Evolutionary conservation across 1,284 basidiomycete genomes (phyloP), one percentile per base, ranked within the genome.

Genomic region (Naganishia albida): DNA sequence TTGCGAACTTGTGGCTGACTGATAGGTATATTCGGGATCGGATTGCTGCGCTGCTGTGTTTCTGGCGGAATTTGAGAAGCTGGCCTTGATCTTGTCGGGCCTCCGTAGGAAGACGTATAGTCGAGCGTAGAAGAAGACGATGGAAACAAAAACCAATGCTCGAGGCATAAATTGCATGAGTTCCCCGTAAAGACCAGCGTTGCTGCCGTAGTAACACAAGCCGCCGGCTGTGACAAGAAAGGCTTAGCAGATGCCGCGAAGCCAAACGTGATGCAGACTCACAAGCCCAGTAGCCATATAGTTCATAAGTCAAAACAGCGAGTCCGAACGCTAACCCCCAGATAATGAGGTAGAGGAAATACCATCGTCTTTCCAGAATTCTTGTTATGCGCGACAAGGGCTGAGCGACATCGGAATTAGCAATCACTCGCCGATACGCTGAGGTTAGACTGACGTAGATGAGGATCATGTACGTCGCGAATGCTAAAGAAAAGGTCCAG

Each of bases 161-260:
- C 77, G 70, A n/a, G 77, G 77, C 13, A 80, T 66, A 71, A 80
- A 80, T 64, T 79, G 78, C 53, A 79, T 79, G 40, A 80, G 72
- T 60, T 80, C 77, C 13, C 71, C 73, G 60, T 73, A 77, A 2
- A 78, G 72, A 0, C 75, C 75, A 1, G 74, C 65, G 55, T 77
- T 74, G 55, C 70, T 65, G 30, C 72, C 72, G 56, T 77, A 78
- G 62, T 72, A 79, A 64, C 78, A 78, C 40, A 77, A 72, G 7
- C 77, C 78, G 8, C 77, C 77, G 26, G 71, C 71, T 71, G 42
- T 10, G 25, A 30, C 12, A 30, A 43, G 25, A 42, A 18, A 50
- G 13, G 3, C 10, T 67, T 51, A 72, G 59, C 16, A 18, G n/a
- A 63, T 26, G 34, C 6, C 10, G 20, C 20, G 2, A 34, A 44